A percentile compares a stretch with the other conserved stretches of the same genome.
Evolutionary conservation across 305 asterid genomes (phyloP).

Genomic region (Solanum hybrid): DNA sequence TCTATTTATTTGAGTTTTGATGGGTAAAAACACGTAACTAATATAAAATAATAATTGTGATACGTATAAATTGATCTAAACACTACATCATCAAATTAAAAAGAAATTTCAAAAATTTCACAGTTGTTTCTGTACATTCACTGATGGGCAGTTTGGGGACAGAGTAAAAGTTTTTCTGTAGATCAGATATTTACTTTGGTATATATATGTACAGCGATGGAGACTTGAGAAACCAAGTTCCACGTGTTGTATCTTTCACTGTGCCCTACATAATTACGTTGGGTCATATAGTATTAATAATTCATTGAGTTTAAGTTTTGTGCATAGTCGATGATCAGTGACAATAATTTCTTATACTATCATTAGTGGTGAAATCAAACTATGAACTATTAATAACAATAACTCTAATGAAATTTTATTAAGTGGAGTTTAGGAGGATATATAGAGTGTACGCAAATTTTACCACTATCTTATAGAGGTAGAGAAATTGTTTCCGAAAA

Average conservation of each 20-base stretch:
- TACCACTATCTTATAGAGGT: accelerated
- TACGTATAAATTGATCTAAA: background rate
- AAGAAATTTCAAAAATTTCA: background rate
- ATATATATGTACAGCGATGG: background rate
- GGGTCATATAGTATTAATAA: background rate
- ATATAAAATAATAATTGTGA: accelerated
- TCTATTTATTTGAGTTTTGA: background rate
- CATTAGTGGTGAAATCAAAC: background rate
- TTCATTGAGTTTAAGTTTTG: background rate
- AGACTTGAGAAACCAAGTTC: background rate
- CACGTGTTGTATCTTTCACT: background rate
- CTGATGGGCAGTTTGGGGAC: background rate
- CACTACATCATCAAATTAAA: background rate
- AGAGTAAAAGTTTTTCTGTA: background rate
- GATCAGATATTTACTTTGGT: background rate
- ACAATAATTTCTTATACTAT: background rate
- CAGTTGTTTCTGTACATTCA: background rate
- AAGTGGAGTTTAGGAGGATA: accelerated
- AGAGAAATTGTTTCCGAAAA: accelerated
- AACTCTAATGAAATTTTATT: too few relatives aligned
- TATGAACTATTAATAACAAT: background rate
- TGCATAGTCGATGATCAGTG: background rate
- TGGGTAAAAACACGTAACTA: accelerated
- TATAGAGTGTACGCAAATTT: too few relatives aligned
- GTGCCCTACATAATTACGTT: background rate